Base-by-base conservation (phyloP, 2,329 filamentous ascomycete genomes). In the Pyrenochaeta sp. region DNA sequence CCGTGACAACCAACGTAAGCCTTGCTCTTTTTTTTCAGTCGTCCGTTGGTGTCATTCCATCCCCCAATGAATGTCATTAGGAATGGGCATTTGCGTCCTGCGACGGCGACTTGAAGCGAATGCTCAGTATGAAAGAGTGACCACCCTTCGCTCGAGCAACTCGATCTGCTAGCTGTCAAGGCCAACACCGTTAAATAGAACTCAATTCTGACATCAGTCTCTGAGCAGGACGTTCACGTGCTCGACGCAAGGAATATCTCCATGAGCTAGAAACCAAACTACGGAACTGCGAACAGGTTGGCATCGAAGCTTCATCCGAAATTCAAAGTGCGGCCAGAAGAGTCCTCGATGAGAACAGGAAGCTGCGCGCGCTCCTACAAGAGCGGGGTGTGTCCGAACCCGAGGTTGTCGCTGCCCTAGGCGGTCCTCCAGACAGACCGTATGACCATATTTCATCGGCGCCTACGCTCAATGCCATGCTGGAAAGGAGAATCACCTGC, bases 181-280 rank as follows among this genome's bases (percentile, higher is more conserved):
- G 5, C n/a, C 12, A 13, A 28, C 30, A 45, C 25, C 40, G 25
- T 30, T 42, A 15, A 7, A 39, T n/a, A 9, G 24, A 4, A 3
- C n/a, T 25, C 7, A 15, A 50, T 6, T 28, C 67, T 70, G 25
- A 70, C 52, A 28, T 12, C 28, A 10, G 8, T 27, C 1, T 7
- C 48, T 12, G 2, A 13, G n/a, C 52, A 76, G 73, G 90, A 54
- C 87, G 90, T 61, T 91, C 88, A n/a, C 87, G 91, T 52, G 89
- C 89, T 45, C 85, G 90, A 36, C 84, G 88, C 62, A 91, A 90
- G 79, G 89, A 91, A 70, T 92, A 93, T 71, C 79, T 92, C 39
- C 82, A 87, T 60, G 88, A 90, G 54, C 83, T 92, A 28, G 90
- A 93, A 76, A 79, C 83, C 52, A 87, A 86, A 58, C 78, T 90